Evolutionary conservation across 2,329 filamentous ascomycete genomes (phyloP).

Genomic region (Bipolaris oryzae): DNA sequence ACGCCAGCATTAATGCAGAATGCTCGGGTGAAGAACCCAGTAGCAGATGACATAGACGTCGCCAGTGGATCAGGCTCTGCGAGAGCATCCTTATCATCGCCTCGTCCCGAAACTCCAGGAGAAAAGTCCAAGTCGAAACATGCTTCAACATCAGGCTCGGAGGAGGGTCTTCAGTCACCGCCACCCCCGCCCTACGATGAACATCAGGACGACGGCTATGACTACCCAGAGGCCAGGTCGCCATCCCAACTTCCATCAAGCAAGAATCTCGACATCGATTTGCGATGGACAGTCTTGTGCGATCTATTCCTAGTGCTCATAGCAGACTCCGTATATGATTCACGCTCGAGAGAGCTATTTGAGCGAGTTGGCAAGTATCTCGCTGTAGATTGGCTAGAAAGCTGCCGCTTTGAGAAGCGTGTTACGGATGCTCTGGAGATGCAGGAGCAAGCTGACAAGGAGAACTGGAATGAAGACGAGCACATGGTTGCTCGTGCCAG

Average conservation of each 20-base stretch:
- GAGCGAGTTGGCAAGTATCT: slow-evolving; percentile 82
- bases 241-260: slow-evolving; percentile 82
- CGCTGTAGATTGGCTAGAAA: slow-evolving; percentile 86
- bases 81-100: slow-evolving; percentile 43
- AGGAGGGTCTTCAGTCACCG: slow-evolving; percentile 54
- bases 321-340: slow-evolving; percentile 91
- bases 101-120: slow-evolving; percentile 29
- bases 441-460: slow-evolving; percentile 91
- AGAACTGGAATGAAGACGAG: slow-evolving; percentile 97
- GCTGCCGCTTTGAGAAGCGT: slow-evolving; percentile 94
- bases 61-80: slow-evolving; percentile 36
- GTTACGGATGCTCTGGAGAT: slow-evolving; percentile 97
- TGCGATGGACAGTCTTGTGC: slow-evolving; percentile 95
- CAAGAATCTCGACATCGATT: slow-evolving; percentile 89
- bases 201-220: slow-evolving; percentile 71
- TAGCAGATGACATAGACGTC: slow-evolving; percentile 61
- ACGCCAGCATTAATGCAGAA: slow-evolving; percentile 90
- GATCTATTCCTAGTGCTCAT: slow-evolving; percentile 96
- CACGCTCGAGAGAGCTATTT: slow-evolving; percentile 81
- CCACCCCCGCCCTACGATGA: slow-evolving; percentile 62
- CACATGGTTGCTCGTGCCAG: slow-evolving; percentile 89
- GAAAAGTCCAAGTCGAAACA: slow-evolving; percentile 35
- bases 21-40: slow-evolving; percentile 88
- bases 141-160: slow-evolving; percentile 40
- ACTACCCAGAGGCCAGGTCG: slow-evolving; percentile 78